Conservation (phyloP, 2,329 filamentous ascomycete genomes). For the Teratosphaeria gauchensis region DNA sequence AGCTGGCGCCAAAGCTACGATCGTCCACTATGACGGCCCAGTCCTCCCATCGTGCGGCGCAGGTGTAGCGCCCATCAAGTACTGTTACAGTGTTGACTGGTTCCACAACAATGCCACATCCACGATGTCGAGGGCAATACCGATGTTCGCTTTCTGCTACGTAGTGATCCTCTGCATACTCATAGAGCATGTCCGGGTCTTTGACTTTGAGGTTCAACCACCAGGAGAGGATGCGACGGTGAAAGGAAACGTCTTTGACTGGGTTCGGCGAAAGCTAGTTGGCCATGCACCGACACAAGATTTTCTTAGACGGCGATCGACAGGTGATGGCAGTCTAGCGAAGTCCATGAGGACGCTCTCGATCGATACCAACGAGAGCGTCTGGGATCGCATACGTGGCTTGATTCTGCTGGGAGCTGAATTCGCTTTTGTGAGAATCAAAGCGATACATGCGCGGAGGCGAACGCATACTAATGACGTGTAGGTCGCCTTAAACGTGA, state of each 20-base stretch:
- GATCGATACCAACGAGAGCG: constrained; percentile 1
- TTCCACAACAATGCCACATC: constrained; percentile 4
- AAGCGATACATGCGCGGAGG: not conserved
- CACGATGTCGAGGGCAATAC: constrained; percentile 1
- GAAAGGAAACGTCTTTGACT: constrained; percentile 1
- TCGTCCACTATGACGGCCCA: constrained; percentile 1
- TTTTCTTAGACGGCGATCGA: not conserved
- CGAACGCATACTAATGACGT: not conserved
- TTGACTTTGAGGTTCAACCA: not conserved
- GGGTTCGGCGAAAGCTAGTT: not conserved
- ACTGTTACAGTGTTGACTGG: constrained; percentile 7
- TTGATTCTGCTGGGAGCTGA: constrained; percentile 6
- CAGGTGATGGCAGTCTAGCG: not conserved
- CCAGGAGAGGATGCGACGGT: not conserved
- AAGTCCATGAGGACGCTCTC: not conserved
- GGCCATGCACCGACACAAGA: not conserved
- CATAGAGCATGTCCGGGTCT: constrained; percentile 5
- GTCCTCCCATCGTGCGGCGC: constrained; percentile 1
- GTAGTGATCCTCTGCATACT: constrained; percentile 6
- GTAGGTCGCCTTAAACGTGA: not conserved
- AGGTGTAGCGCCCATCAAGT: constrained; percentile 5
- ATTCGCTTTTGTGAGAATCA: constrained; percentile 2
- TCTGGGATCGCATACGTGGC: not conserved
- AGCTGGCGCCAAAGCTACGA: not conserved
- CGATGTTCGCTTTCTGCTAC: constrained; percentile 8